Evolutionary conservation across 805 yeast species (phyloP).

Genomic region (Zygosaccharomyces gambellarensis): DNA sequence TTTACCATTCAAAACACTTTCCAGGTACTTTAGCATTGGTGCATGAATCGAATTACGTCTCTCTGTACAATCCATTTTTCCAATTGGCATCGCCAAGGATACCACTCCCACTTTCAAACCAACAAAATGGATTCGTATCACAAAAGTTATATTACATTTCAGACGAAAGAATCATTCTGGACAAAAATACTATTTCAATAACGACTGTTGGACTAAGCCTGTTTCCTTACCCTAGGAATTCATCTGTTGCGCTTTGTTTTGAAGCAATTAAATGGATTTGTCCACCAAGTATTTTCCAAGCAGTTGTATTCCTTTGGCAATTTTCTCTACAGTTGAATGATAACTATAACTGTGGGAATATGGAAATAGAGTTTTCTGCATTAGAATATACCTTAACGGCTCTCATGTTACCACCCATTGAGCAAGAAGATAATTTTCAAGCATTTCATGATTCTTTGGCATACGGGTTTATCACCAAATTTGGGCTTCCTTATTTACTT

Average conservation of each 20-base stretch:
- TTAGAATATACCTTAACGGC: constrained; percentile 12
- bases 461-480: constrained; percentile 18
- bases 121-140: constrained; percentile 22
- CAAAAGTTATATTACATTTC: constrained; percentile 45
- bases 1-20: constrained; percentile 9
- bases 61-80: constrained; percentile 32
- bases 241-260: constrained; percentile 16
- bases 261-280: constrained; percentile 21
- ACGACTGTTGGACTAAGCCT: constrained; percentile 37
- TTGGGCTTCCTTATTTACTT: constrained; percentile 45
- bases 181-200: constrained; percentile 56
- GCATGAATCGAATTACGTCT: constrained; percentile 30
- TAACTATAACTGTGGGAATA: not conserved
- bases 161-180: constrained; percentile 35
- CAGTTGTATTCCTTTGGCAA: constrained; percentile 26
- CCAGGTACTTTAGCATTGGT: constrained; percentile 17
- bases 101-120: constrained; percentile 39
- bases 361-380: constrained; percentile 5
- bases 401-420: constrained; percentile 6
- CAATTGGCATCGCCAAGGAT: constrained; percentile 30
- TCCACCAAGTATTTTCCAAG: constrained; percentile 12
- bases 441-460: constrained; percentile 7
- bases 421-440: not conserved
- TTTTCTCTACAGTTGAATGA: not conserved
- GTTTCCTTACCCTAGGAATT: constrained; percentile 13